Evolutionary conservation across 78 protist genomes (phyloP).

Genomic region (Dictyostelium capitatum): DNA sequence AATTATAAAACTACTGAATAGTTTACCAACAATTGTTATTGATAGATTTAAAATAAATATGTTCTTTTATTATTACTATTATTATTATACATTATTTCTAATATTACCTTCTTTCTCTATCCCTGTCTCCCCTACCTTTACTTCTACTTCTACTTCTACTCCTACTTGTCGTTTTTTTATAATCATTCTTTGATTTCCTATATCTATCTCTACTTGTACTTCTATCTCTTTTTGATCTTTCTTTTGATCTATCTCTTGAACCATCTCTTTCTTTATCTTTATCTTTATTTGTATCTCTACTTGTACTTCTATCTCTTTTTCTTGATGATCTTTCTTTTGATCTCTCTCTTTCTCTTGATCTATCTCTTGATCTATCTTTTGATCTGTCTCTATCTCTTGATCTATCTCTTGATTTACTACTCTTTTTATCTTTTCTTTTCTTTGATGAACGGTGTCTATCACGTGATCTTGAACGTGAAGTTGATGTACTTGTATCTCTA

Average conservation of each 20-base stretch:
- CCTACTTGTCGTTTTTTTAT: background rate
- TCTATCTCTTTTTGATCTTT: background rate
- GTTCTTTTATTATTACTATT: background rate
- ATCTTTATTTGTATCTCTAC: slow-evolving; percentile 26
- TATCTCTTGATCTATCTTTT: background rate
- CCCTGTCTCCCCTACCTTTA: no score
- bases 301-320: slow-evolving; percentile 10
- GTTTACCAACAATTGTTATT: no score
- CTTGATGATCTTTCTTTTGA: background rate
- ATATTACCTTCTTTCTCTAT: background rate
- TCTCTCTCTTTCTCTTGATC: background rate
- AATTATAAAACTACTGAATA: no score
- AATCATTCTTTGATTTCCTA: background rate
- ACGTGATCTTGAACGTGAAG: background rate
- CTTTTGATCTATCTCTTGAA: background rate
- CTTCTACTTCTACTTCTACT: background rate
- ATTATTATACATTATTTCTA: background rate
- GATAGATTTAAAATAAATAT: background rate
- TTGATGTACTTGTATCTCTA: background rate
- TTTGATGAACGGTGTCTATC: background rate
- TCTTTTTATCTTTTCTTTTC: slow-evolving; percentile 26
- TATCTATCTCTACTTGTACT: background rate
- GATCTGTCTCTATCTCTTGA: slow-evolving; percentile 16
- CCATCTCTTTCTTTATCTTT: background rate
- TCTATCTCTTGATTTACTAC: background rate